phyloP scores from a whole-genome alignment of 192 early-diverging fungal genomes.

The Dispira simplex region DNA sequence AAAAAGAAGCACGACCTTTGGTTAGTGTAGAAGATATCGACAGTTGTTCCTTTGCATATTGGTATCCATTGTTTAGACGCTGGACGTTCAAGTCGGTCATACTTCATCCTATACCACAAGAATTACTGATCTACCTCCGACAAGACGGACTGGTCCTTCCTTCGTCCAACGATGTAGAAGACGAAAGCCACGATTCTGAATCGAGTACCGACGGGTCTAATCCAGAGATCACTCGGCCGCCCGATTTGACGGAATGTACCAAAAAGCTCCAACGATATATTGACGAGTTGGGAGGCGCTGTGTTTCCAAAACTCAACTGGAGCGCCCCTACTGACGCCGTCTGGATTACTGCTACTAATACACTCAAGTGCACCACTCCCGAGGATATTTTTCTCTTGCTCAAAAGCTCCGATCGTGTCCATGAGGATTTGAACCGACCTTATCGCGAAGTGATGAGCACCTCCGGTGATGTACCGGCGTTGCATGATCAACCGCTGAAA shows the following conservation, averaged over 20 bases:
- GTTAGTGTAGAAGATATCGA: constrained; percentile 43
- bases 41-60: constrained; percentile 58
- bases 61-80: constrained; percentile 54
- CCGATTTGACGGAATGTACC: constrained; percentile 14
- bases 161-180: constrained; percentile 14
- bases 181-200: constrained; percentile 18
- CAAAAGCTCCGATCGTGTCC: constrained; percentile 84
- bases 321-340: constrained; percentile 85
- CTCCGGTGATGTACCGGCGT: not conserved
- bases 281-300: constrained; percentile 52
- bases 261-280: constrained; percentile 44
- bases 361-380: constrained; percentile 55
- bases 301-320: constrained; percentile 96
- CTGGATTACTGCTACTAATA: constrained; percentile 74
- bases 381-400: constrained; percentile 78
- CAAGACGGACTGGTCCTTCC: constrained; percentile 80
- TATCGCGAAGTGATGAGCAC: not conserved
- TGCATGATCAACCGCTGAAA: not conserved
- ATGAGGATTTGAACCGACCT: constrained; percentile 48
- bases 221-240: constrained; percentile 14
- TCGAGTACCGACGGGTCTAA: constrained; percentile 25
- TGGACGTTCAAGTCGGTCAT: constrained; percentile 58
- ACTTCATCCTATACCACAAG: constrained; percentile 47
- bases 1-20: constrained; percentile 22
- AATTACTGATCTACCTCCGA: constrained; percentile 73